Conservation (phyloP, 2,329 filamentous ascomycete genomes). For the Thermochaetoides dissita region DNA sequence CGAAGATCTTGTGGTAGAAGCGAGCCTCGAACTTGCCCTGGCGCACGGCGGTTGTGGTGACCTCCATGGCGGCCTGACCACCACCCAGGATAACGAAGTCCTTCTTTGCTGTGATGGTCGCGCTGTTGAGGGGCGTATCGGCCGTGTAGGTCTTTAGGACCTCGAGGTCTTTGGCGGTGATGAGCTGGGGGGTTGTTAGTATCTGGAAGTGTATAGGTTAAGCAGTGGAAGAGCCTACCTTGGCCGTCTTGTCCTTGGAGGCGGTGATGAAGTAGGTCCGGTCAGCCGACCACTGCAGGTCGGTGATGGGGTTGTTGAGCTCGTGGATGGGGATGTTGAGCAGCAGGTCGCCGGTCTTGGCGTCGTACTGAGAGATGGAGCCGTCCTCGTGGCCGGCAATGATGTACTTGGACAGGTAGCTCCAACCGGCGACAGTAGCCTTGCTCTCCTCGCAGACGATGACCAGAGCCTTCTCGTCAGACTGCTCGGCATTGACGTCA, state of each 20-base stretch:
- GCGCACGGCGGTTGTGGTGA: constrained; percentile 82
- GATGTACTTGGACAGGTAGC: constrained; percentile 87
- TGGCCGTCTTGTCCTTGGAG: constrained; percentile 94
- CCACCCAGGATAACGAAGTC: constrained; percentile 96
- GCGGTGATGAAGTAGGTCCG: constrained; percentile 97
- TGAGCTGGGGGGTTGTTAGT: constrained; percentile 34
- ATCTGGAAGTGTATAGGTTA: background rate
- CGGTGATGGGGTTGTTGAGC: constrained; percentile 67
- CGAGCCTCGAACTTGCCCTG: constrained; percentile 99
- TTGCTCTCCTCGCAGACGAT: constrained; percentile 95
- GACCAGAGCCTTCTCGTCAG: constrained; percentile 64
- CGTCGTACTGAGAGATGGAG: constrained; percentile 79
- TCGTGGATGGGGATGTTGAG: constrained; percentile 77
- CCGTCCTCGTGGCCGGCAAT: constrained; percentile 96
- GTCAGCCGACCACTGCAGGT: constrained; percentile 89
- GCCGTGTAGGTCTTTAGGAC: constrained; percentile 84
- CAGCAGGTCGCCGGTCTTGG: constrained; percentile 74
- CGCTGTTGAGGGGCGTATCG: constrained; percentile 94
- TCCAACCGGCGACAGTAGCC: constrained; percentile 94
- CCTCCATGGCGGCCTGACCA: constrained; percentile 97
- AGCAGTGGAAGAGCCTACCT: constrained; percentile 42
- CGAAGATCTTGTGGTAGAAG: constrained; percentile 99
- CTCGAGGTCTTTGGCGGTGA: constrained; percentile 73
- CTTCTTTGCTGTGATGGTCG: constrained; percentile 86
- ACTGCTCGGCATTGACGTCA: constrained; percentile 72